Evolutionary conservation across 2,329 filamentous ascomycete species (phyloP).

Genomic region (Talaromyces sp.): DNA sequence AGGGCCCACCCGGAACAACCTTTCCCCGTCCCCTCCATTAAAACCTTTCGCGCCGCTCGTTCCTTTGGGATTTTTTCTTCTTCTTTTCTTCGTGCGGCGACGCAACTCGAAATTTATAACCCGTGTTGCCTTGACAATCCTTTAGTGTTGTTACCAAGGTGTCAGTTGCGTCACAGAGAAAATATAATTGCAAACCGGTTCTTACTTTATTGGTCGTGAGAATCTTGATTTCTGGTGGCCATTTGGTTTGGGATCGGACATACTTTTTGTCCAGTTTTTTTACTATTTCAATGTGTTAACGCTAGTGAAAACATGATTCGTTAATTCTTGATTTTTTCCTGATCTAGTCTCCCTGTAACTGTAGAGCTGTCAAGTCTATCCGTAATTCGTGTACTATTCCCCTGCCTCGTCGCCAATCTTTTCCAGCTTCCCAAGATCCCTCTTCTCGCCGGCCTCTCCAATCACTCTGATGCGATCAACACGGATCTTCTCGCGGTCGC

Average conservation of each 20-base stretch:
- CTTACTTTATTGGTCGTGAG: conserved; percentile 45
- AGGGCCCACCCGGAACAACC: conserved; percentile 17
- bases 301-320: neutral
- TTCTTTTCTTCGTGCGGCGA: conserved; percentile 72
- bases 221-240: conserved; percentile 36
- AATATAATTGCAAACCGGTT: conserved; percentile 78
- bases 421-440: conserved; percentile 89
- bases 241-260: conserved; percentile 55
- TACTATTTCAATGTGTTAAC: neutral
- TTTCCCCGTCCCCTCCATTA: conserved; percentile 14
- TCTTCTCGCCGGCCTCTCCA: conserved; percentile 85
- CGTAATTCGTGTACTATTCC: conserved; percentile 38
- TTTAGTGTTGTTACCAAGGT: conserved; percentile 49
- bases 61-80: conserved; percentile 30
- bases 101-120: conserved; percentile 54
- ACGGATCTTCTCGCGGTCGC: conserved; percentile 76
- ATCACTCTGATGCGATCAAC: conserved; percentile 60
- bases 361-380: neutral
- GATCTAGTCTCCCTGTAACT: neutral
- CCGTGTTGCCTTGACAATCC: conserved; percentile 70
- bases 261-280: conserved; percentile 16
- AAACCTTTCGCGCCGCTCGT: neutral
- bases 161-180: conserved; percentile 75
- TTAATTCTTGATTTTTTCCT: neutral
- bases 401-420: conserved; percentile 77